phyloP scores from a whole-genome alignment of 345 rosid species.

The Gossypium ekmanianum region DNA sequence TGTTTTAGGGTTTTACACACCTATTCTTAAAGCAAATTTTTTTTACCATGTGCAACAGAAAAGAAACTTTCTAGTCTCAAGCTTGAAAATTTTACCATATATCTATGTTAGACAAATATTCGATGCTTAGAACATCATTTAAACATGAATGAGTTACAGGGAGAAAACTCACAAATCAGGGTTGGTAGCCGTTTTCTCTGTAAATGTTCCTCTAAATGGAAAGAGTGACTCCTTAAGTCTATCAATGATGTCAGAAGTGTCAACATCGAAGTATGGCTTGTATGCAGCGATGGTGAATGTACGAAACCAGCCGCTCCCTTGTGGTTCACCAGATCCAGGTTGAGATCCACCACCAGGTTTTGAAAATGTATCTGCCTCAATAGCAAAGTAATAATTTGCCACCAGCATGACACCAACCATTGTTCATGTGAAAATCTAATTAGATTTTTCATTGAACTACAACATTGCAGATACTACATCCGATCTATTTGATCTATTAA shows the following conservation, averaged over 20 bases:
- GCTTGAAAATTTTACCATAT: background rate
- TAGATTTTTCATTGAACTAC: background rate
- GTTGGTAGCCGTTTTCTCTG: conserved; percentile 68
- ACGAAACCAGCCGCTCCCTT: conserved; percentile 72
- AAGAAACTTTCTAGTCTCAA: background rate
- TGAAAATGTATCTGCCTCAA: conserved; percentile 71
- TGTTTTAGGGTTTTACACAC: background rate
- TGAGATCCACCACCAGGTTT: conserved; percentile 42
- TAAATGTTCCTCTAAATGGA: conserved; percentile 88
- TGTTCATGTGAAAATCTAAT: background rate
- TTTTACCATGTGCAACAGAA: conserved; percentile 1
- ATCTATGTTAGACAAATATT: background rate
- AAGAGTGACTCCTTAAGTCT: conserved; percentile 89
- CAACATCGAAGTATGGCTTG: conserved; percentile 91
- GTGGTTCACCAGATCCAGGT: conserved; percentile 66
- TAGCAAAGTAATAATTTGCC: conserved; percentile 18
- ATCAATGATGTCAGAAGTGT: conserved; percentile 86
- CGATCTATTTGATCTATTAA: background rate
- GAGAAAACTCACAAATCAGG: conserved; percentile 80
- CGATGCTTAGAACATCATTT: background rate
- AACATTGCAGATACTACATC: background rate
- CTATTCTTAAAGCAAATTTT: background rate
- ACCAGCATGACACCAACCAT: background rate
- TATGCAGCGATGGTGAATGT: conserved; percentile 67
- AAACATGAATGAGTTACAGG: background rate